Evolutionary conservation across 306 rosid genomes (phyloP), one percentile per base, ranked within the genome.

Genomic region (Cajanus cajan): DNA sequence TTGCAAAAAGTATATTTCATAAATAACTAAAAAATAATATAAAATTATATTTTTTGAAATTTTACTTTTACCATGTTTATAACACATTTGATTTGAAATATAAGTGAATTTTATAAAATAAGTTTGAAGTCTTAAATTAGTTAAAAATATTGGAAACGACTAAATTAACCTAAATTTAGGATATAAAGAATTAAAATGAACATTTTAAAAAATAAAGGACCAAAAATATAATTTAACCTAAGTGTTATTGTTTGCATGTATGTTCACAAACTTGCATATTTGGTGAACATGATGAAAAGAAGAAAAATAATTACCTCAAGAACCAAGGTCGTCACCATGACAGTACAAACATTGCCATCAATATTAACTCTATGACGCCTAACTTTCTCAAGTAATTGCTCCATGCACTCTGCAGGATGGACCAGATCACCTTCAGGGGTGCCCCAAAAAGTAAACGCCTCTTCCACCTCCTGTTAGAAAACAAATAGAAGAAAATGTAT

Each of bases 271-370:
- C 7, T 31, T 14, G 73, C 57, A 28, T 50, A 1, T 15, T 61
- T 31, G 73, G 43, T 36, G 45, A 75, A 15, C 68, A 33, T 54
- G 36, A 70, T 57, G 61, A 63, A 45, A 54, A 6, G 63, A 63
- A 77, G 52, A 39, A 74, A 74, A 76, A 8, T 19, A 79, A 52
- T 89, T 85, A 92, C 96, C 97, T 94, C 98, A 21, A 92, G 96
- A 79, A 92, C 97, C 87, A 94, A 84, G 70, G 97, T 95, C 4
- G 99, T 95, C 75, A 95, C 99, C 98, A 95, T 77, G 80, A 93
- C 99, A 47, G 99, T 95, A 82, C 97, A 91, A 73, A 95, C 99
- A 85, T 95, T 95, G 69, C 99, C 99, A 87, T 95, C 99, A 34
- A 95, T 82, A 71, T 95, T 95, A 84, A 95, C 99, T 78, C 94